Percentiles rank a stretch among this genome's conserved stretches.
Evolutionary conservation across 2,329 filamentous ascomycete genomes (phyloP).

Genomic region (Claviceps maximensis): DNA sequence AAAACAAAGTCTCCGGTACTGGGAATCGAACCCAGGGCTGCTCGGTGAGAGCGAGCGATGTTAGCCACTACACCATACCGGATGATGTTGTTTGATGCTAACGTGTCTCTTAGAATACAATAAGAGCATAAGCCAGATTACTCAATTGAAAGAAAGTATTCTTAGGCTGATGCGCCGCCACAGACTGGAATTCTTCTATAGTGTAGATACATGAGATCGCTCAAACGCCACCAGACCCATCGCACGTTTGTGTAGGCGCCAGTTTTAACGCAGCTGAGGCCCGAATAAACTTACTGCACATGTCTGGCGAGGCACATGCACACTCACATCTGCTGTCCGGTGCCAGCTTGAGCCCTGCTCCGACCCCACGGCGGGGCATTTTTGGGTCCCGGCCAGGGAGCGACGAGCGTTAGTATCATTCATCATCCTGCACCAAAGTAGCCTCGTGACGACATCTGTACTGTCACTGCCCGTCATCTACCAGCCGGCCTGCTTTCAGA

Average conservation of each 20-base stretch:
- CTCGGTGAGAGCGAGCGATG: constrained; percentile 25
- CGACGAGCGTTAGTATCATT: constrained; percentile 4
- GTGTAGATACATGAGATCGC: too few species aligned
- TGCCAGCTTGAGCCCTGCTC: background rate
- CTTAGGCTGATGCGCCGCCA: too few species aligned
- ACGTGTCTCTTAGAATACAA: too few species aligned
- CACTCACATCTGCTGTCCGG: background rate
- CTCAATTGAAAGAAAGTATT: too few species aligned
- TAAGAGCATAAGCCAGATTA: too few species aligned
- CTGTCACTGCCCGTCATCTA: constrained; percentile 11
- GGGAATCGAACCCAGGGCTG: constrained; percentile 24
- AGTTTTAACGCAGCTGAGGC: background rate
- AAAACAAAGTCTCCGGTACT: constrained; percentile 22
- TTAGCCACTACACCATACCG: constrained; percentile 25
- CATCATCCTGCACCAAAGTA: constrained; percentile 8
- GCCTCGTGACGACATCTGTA: constrained; percentile 10
- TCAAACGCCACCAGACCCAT: too few species aligned
- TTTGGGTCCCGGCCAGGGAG: background rate
- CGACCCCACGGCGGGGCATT: constrained; percentile 14
- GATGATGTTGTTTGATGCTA: too few species aligned
- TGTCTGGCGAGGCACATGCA: background rate
- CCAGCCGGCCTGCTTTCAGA: constrained; percentile 5
- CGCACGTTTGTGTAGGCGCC: too few species aligned
- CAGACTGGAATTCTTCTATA: too few species aligned
- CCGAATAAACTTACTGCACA: too few species aligned